Conservation (phyloP, 345 rosid species). For the Lepidium didymum region DNA sequence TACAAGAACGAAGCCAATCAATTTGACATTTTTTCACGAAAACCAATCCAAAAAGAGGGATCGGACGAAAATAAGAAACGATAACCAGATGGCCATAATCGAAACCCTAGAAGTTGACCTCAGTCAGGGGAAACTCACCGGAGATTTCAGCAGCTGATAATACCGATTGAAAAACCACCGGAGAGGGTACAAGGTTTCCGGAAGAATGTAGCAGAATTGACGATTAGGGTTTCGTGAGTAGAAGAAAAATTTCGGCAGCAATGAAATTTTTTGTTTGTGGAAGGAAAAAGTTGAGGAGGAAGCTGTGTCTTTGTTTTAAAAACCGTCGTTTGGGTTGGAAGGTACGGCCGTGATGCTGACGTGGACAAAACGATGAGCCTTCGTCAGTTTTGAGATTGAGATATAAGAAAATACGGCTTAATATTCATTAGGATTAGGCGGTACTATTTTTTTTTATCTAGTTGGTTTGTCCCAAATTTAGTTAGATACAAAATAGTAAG, state of each 20-base stretch:
- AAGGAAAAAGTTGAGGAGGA: not conserved
- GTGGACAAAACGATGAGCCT: no score
- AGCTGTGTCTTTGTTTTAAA: no score
- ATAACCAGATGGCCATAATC: not conserved
- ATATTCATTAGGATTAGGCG: no score
- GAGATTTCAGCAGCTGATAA: constrained; percentile 28
- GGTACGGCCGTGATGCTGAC: no score
- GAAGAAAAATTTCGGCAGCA: not conserved
- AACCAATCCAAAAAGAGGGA: constrained; percentile 5
- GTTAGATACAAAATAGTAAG: no score
- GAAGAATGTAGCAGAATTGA: constrained; percentile 17
- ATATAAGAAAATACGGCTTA: no score
- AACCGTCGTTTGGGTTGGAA: no score
- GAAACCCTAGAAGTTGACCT: constrained; percentile 20
- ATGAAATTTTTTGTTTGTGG: not conserved
- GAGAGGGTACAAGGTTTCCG: not conserved
- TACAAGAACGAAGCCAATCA: not conserved
- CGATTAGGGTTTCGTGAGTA: constrained; percentile 23
- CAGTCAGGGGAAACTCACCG: constrained; percentile 15
- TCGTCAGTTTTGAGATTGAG: no score
- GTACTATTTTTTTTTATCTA: no score
- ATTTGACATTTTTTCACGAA: not conserved
- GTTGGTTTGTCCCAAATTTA: no score
- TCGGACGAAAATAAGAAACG: not conserved
- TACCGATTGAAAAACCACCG: constrained; percentile 10